Conservation (phyloP, 202 grass and related monocot species). For the Panicum hallii region DNA sequence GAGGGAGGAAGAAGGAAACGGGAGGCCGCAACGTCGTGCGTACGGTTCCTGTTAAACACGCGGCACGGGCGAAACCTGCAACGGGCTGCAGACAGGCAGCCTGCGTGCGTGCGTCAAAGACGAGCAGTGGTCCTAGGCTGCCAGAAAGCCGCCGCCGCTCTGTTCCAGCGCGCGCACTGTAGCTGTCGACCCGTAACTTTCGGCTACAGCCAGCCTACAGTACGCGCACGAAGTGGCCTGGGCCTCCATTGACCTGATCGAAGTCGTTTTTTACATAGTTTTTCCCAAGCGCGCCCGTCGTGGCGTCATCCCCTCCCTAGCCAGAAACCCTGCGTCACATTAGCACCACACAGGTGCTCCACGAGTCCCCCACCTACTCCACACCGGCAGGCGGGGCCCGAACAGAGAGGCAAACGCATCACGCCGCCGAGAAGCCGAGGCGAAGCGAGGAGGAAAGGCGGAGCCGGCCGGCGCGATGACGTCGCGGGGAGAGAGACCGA, state of each 20-base stretch:
- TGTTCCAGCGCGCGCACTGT: not conserved
- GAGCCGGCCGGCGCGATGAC: constrained; percentile 21
- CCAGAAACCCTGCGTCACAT: too few species aligned
- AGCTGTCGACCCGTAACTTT: not conserved
- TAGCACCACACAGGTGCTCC: not conserved
- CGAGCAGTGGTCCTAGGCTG: too few species aligned
- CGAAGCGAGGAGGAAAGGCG: not conserved
- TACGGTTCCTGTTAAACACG: too few species aligned
- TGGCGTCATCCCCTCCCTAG: too few species aligned
- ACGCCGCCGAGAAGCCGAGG: not conserved
- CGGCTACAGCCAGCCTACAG: not conserved
- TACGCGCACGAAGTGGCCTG: not conserved
- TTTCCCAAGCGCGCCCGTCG: too few species aligned
- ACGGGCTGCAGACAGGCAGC: not conserved
- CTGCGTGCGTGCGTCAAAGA: too few species aligned
- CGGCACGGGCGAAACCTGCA: not conserved
- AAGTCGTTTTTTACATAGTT: too few species aligned
- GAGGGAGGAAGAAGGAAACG: too few species aligned
- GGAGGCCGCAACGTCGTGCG: too few species aligned
- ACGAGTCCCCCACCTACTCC: not conserved
- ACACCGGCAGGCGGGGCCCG: not conserved
- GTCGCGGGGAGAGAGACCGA: not conserved
- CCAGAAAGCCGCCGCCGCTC: too few species aligned
- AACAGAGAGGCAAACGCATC: not conserved
- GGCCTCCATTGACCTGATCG: too few species aligned